Percentiles rank a stretch among this genome's conserved stretches.
These are phyloP conservation scores for Camellia oleifera DNA, from an alignment of 179 eudicot genomes.

Conservation along the genomic window DNA sequence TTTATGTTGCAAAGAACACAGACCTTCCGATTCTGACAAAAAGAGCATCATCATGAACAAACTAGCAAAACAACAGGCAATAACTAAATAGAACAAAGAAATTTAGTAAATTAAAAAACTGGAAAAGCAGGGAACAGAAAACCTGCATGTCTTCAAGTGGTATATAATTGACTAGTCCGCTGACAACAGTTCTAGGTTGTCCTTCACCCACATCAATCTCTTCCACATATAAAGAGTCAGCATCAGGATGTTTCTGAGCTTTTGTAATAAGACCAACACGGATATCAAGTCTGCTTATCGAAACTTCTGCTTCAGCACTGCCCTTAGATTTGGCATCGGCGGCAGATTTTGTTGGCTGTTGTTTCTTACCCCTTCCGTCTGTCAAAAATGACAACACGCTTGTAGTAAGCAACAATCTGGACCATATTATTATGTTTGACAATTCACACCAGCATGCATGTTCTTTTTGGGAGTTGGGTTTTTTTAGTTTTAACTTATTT, in stretches of 20 bases:
- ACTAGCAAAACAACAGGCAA: not conserved
- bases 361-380: constrained; percentile 69
- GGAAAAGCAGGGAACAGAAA: constrained; percentile 6
- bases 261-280: constrained; percentile 92
- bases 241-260: constrained; percentile 96
- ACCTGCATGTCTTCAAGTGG: constrained; percentile 95
- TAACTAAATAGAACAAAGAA: not conserved
- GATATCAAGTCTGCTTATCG: constrained; percentile 82
- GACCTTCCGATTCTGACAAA: constrained; percentile 78
- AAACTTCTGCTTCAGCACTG: constrained; percentile 59
- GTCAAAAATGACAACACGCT: constrained; percentile 6
- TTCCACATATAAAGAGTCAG: constrained; percentile 93
- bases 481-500: no score
- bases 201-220: constrained; percentile 97
- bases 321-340: constrained; percentile 51
- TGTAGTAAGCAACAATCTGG: constrained; percentile 8
- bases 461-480: no score
- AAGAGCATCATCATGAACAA: constrained; percentile 2
- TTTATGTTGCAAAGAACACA: constrained; percentile 97
- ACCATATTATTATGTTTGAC: not conserved
- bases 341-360: constrained; percentile 45
- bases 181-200: constrained; percentile 87
- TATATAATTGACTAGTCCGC: constrained; percentile 91
- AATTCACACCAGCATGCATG: not conserved
- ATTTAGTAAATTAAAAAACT: not conserved